Evolutionary conservation across 441 rosid species (phyloP), one percentile per base, ranked within the genome.

Genomic region (Croton setiger): DNA sequence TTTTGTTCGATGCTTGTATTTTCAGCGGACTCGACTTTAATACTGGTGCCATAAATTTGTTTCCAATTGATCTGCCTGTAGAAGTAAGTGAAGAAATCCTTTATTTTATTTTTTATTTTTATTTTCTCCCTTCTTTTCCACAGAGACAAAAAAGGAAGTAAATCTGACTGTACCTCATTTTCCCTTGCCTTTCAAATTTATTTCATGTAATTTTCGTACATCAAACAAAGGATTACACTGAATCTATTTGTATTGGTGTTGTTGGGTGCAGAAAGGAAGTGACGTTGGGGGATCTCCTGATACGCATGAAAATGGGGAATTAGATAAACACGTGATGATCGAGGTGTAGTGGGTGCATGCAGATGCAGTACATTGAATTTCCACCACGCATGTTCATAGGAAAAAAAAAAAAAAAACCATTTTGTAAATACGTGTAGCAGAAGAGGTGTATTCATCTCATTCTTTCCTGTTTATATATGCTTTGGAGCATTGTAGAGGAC

Each of bases 1-100:
- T 27, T 27, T 27, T 27, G 57, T 72, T 36, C 14, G 64, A 7
- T 70, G 23, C 41, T 64, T 20, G 52, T 57, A 27, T 67, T 12
- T 54, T 67, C 88, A 92, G 92, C 8, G 96, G 86, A 66, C 76
- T 86, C 77, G 80, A 80, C 72, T 89, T 89, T 49, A 76, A 85
- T 60, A 83, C 87, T 33, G 73, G 76, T 27, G 85, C 92, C 58
- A 84, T 92, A 75, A 85, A 78, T 73, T 72, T 89, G 82, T 88
- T 89, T 79, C 87, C 87, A 20, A 71, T 81, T 49, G 87, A 84
- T 76, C 80, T 71, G 47, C 81, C 84, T 4, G 69, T 51, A 49
- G 82, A 82, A 68, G 97, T 89, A 83, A 85, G 94, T 84, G 31
- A 27, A 27, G 2, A 0, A 27, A 27, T 27, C 31, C 31, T 27